Evolutionary conservation across 768 basidiomycete species (phyloP).

Genomic region (Rhizopogon rudus): DNA sequence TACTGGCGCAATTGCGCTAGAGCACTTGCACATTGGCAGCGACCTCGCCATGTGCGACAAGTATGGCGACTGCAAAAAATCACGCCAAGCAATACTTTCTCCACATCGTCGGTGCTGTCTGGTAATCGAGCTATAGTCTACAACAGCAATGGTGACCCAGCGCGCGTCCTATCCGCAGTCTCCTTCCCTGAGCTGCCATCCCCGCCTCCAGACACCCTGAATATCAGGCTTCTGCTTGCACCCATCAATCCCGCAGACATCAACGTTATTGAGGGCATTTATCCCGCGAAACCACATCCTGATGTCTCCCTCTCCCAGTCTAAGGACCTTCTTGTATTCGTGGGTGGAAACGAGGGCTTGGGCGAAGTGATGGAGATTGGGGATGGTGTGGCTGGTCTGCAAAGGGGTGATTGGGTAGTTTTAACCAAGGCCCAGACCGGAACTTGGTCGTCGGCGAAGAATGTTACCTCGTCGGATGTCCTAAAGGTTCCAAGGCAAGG

Average conservation of each 20-base stretch:
- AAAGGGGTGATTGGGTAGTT: constrained; percentile 68
- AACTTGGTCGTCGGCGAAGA: constrained; percentile 64
- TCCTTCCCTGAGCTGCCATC: constrained; percentile 48
- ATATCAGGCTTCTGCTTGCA: constrained; percentile 62
- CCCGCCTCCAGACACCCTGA: constrained; percentile 53
- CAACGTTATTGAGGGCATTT: constrained; percentile 81
- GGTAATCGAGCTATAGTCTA: constrained; percentile 66
- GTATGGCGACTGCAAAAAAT: background rate
- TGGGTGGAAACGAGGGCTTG: constrained; percentile 77
- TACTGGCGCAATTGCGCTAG: background rate
- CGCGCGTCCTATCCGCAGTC: constrained; percentile 50
- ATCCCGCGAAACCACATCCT: constrained; percentile 56
- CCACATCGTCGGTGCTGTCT: constrained; percentile 23
- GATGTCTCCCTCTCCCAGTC: constrained; percentile 29
- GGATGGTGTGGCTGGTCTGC: constrained; percentile 40
- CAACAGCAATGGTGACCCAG: constrained; percentile 53
- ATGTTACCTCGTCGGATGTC: constrained; percentile 51
- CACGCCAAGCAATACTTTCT: constrained; percentile 11
- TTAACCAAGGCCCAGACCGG: constrained; percentile 66
- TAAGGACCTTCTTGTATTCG: constrained; percentile 37
- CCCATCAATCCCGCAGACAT: constrained; percentile 82
- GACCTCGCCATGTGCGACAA: background rate
- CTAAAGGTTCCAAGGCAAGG: constrained; percentile 49
- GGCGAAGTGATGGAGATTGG: constrained; percentile 64
- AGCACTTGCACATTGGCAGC: background rate